Conservation (phyloP, 2,329 filamentous ascomycete species). For the Colletotrichum spinosum region DNA sequence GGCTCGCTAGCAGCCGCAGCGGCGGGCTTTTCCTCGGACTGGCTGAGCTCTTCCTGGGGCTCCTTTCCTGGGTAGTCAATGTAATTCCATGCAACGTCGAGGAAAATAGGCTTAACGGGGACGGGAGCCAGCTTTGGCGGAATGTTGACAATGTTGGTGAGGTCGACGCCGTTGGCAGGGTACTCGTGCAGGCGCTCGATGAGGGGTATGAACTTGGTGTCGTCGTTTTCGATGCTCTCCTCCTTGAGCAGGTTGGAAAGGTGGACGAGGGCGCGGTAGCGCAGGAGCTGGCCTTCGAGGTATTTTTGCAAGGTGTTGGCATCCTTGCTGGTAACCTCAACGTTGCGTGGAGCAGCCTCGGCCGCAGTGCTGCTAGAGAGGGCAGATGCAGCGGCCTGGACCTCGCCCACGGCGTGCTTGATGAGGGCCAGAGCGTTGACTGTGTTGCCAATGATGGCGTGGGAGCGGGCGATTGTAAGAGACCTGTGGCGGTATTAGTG, state of each 20-base stretch:
- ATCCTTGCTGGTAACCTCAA: slow-evolving; percentile 73
- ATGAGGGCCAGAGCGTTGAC: slow-evolving; percentile 89
- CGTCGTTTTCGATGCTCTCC: slow-evolving; percentile 53
- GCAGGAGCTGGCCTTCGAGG: slow-evolving; percentile 79
- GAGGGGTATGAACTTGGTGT: slow-evolving; percentile 66
- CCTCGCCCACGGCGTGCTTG: slow-evolving; percentile 75
- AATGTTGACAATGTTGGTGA: slow-evolving; percentile 86
- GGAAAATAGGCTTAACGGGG: slow-evolving; percentile 93
- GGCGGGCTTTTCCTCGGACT: slow-evolving; percentile 31
- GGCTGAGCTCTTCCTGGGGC: slow-evolving; percentile 43
- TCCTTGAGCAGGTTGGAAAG: slow-evolving; percentile 74
- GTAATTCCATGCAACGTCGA: slow-evolving; percentile 98
- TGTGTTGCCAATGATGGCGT: slow-evolving; percentile 77
- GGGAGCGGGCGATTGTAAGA: slow-evolving; percentile 86
- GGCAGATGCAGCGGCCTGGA: slow-evolving; percentile 61
- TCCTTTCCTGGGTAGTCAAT: slow-evolving; percentile 85
- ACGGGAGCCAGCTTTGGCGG: slow-evolving; percentile 86
- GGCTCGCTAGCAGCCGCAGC: slow-evolving; percentile 42
- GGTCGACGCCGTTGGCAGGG: slow-evolving; percentile 75
- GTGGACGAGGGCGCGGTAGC: slow-evolving; percentile 87
- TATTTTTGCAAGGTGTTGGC: slow-evolving; percentile 69
- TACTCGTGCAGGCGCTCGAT: slow-evolving; percentile 83
- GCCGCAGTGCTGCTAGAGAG: slow-evolving; percentile 46
- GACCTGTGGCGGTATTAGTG: slow-evolving; percentile 63
- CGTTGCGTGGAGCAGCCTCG: slow-evolving; percentile 66